Evolutionary conservation across 176 grass and related monocot genomes (phyloP).

Genomic region (Aegilops speltoides): DNA sequence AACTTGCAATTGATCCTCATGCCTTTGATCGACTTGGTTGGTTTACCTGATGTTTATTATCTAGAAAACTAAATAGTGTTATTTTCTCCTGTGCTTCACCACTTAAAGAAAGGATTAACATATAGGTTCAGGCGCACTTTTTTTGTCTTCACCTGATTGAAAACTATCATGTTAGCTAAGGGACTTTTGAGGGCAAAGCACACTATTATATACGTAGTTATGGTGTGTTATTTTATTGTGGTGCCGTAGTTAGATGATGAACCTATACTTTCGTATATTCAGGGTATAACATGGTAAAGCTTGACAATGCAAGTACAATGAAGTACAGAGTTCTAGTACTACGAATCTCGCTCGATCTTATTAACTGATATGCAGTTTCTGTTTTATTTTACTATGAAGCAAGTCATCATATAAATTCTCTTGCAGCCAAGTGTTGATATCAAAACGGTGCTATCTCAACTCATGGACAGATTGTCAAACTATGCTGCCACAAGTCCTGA

Average conservation of each 20-base stretch:
- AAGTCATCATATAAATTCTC: constrained; percentile 35
- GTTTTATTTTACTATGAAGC: constrained; percentile 1
- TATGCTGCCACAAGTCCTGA: constrained; percentile 88
- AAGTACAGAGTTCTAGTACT: constrained; percentile 5
- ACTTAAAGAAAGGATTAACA: not conserved
- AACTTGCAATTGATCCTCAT: not conserved
- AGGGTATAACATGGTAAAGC: not conserved
- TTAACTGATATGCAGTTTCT: constrained; percentile 17
- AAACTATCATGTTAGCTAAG: not conserved
- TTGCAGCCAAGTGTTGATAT: constrained; percentile 94
- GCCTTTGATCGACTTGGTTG: constrained; percentile 1
- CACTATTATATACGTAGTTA: not conserved
- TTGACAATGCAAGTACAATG: constrained; percentile 10
- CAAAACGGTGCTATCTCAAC: constrained; percentile 94
- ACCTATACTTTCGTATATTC: constrained; percentile 20
- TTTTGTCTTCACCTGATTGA: not conserved
- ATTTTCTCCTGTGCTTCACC: not conserved
- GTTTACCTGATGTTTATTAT: not conserved
- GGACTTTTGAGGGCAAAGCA: not conserved
- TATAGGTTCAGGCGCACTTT: constrained; percentile 13
- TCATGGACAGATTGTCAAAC: constrained; percentile 97
- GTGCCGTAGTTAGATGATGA: constrained; percentile 1
- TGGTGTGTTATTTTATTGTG: not conserved
- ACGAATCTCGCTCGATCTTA: not conserved
- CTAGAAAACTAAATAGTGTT: not conserved